These are phyloP conservation scores for Pyrenophora teres DNA, from an alignment of 2,329 filamentous ascomycete species.

Conservation along the genomic window DNA sequence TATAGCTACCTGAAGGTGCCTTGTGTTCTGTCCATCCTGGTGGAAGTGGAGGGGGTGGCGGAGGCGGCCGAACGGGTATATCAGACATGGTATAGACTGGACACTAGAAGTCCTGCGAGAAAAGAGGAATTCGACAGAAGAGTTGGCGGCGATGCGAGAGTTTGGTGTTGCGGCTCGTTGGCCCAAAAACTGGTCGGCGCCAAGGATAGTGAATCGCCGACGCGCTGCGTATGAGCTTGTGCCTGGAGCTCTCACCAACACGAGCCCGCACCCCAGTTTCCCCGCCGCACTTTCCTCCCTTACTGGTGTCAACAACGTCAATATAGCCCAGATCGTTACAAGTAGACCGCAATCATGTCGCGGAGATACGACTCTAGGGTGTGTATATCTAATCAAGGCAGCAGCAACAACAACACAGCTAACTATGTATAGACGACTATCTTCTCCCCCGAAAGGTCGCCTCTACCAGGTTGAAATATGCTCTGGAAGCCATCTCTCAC, in stretches of 20 bases:
- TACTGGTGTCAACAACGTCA: slow-evolving; percentile 12
- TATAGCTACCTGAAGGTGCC: slow-evolving; percentile 69
- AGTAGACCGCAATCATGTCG: slow-evolving; percentile 68
- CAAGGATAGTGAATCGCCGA: slow-evolving; percentile 35
- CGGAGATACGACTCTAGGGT: slow-evolving; percentile 97
- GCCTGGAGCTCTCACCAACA: slow-evolving; percentile 46
- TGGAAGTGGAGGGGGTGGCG: slow-evolving; percentile 63
- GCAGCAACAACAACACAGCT: slow-evolving; percentile 21
- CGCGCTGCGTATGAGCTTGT: slow-evolving; percentile 42
- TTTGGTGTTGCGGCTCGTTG: slow-evolving; percentile 22
- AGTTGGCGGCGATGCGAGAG: neutral
- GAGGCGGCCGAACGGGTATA: slow-evolving; percentile 38
- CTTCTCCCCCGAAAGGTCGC: slow-evolving; percentile 98
- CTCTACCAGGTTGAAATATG: slow-evolving; percentile 99
- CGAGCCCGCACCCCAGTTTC: slow-evolving; percentile 30
- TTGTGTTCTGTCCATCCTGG: slow-evolving; percentile 92
- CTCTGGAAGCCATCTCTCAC: slow-evolving; percentile 97
- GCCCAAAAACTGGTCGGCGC: slow-evolving; percentile 38
- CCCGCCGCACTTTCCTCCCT: slow-evolving; percentile 24
- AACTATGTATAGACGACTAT: slow-evolving; percentile 79
- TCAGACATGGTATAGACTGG: slow-evolving; percentile 29
- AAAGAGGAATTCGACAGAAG: neutral
- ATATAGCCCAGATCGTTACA: neutral
- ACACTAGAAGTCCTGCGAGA: neutral
- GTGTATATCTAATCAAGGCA: slow-evolving; percentile 48